Evolutionary conservation across 2,329 filamentous ascomycete genomes (phyloP).

Genomic region (Microdochium nivale): DNA sequence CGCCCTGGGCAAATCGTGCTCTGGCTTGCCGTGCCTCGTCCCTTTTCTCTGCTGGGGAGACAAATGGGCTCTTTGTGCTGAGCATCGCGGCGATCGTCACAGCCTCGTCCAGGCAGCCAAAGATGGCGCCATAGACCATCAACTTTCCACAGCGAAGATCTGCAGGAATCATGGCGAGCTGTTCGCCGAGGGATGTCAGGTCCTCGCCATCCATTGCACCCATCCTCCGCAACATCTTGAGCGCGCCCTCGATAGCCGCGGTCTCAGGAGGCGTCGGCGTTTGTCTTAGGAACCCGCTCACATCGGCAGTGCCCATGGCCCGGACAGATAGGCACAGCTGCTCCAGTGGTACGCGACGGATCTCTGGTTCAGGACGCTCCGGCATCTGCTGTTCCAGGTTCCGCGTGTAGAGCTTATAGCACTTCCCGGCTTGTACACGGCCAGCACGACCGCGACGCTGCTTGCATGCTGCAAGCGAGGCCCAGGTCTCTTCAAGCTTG

Average conservation of each 20-base stretch:
- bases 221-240: constrained; percentile 72
- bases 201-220: constrained; percentile 81
- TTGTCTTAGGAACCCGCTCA: constrained; percentile 70
- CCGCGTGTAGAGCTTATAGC: constrained; percentile 91
- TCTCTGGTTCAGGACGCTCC: constrained; percentile 85
- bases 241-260: constrained; percentile 76
- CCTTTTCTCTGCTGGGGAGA: constrained; percentile 73
- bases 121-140: constrained; percentile 90
- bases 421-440: constrained; percentile 81
- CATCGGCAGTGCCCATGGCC: constrained; percentile 84
- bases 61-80: constrained; percentile 81
- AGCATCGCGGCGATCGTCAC: constrained; percentile 86
- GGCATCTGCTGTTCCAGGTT: constrained; percentile 81
- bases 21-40: constrained; percentile 74
- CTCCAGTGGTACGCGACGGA: constrained; percentile 84
- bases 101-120: constrained; percentile 82
- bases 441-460: constrained; percentile 89
- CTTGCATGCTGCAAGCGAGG: constrained; percentile 86
- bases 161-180: constrained; percentile 90
- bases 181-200: constrained; percentile 83
- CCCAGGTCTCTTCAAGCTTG: constrained; percentile 90
- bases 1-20: constrained; percentile 61
- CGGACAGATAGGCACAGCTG: constrained; percentile 91
- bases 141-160: constrained; percentile 90
- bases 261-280: constrained; percentile 85